Evolutionary conservation across 1,284 basidiomycete species (phyloP).

Genomic region (Puccinia coronata): DNA sequence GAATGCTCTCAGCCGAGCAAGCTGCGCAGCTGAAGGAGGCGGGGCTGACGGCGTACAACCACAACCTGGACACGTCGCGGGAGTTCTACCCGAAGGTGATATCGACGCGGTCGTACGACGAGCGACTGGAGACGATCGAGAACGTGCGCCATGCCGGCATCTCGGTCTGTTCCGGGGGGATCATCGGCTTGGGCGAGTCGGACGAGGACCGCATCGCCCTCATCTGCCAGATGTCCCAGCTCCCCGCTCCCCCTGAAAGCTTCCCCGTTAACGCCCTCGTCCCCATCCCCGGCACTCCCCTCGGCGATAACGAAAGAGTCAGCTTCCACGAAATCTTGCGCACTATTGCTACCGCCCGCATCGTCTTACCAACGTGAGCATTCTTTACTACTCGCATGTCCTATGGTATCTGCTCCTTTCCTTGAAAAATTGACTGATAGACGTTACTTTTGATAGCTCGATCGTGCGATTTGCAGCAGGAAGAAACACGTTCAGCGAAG

Average conservation of each 20-base stretch:
- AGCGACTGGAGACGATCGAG: conserved; percentile 82
- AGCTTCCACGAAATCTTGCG: conserved; percentile 77
- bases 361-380: conserved; percentile 73
- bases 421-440: not conserved
- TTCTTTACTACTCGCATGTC: not conserved
- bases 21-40: conserved; percentile 90
- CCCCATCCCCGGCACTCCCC: conserved; percentile 66
- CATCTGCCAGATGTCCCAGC: conserved; percentile 91
- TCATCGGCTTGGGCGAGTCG: conserved; percentile 88
- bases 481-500: conserved; percentile 82
- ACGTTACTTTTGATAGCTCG: conserved; percentile 62
- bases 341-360: conserved; percentile 90
- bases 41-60: conserved; percentile 95
- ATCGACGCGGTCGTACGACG: conserved; percentile 91
- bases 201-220: conserved; percentile 87
- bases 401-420: not conserved
- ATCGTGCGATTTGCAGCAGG: conserved; percentile 96
- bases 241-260: conserved; percentile 85
- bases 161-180: conserved; percentile 95
- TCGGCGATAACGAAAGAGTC: conserved; percentile 64
- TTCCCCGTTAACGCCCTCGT: conserved; percentile 96
- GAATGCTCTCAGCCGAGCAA: conserved; percentile 92
- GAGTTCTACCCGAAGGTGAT: conserved; percentile 97
- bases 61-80: conserved; percentile 95
- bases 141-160: conserved; percentile 93